Conservation (phyloP, 208 protist species). For the Trypanosoma lewisi region DNA sequence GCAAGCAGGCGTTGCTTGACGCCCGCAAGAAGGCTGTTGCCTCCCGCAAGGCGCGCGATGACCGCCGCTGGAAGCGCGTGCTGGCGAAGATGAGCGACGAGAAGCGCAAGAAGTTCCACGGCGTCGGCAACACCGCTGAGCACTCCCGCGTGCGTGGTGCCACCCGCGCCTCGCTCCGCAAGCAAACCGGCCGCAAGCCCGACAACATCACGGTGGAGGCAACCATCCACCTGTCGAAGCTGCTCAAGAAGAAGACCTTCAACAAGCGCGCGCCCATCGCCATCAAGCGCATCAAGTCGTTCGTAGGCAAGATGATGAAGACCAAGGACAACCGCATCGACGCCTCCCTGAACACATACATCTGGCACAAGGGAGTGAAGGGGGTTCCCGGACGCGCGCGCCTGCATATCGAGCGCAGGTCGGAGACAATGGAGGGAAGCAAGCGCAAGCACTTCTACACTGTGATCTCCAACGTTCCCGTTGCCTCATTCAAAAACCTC, state of each 20-base stretch:
- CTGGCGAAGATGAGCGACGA: conserved; percentile 84
- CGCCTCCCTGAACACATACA: conserved; percentile 94
- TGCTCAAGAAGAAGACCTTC: conserved; percentile 95
- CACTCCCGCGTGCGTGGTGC: conserved; percentile 82
- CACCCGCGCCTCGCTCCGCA: conserved; percentile 80
- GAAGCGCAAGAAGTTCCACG: conserved; percentile 83
- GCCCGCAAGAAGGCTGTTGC: conserved; percentile 66
- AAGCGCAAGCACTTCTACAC: conserved; percentile 91
- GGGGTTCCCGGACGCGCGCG: conserved; percentile 94
- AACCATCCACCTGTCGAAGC: conserved; percentile 98
- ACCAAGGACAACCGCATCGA: conserved; percentile 98
- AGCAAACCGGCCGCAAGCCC: conserved; percentile 81
- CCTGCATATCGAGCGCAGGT: conserved; percentile 90
- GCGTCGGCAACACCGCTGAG: conserved; percentile 84
- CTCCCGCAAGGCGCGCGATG: conserved; percentile 80
- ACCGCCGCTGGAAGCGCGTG: conserved; percentile 88
- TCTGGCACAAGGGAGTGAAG: conserved; percentile 97
- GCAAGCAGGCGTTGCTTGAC: conserved; percentile 75
- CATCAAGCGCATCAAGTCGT: conserved; percentile 94
- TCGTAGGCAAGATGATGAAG: conserved; percentile 95
- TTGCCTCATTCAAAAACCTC: conserved; percentile 81
- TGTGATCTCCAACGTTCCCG: conserved; percentile 86
- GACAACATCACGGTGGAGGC: conserved; percentile 93
- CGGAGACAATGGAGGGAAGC: conserved; percentile 73
- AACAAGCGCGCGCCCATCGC: conserved; percentile 96